Percentiles rank a stretch among this genome's conserved stretches.
phyloP scores from a whole-genome alignment of 1,284 basidiomycete genomes.

The Athelia psychrophila region DNA sequence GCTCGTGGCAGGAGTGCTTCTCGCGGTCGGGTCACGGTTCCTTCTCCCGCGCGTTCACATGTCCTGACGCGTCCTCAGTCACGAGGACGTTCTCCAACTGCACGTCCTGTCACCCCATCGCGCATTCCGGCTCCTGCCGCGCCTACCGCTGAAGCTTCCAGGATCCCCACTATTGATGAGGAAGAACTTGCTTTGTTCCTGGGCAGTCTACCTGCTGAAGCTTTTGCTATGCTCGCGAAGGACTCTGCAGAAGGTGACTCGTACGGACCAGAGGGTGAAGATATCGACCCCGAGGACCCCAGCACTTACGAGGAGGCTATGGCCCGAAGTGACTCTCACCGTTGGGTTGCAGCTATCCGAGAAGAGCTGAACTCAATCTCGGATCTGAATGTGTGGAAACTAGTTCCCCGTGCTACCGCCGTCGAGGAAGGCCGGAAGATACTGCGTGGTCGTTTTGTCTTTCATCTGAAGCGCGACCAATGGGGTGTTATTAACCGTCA shows the following conservation, averaged over 20 bases:
- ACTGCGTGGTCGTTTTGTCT: constrained; percentile 25
- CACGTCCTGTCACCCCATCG: too few relatives aligned
- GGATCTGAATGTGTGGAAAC: constrained; percentile 24
- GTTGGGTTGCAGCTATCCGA: constrained; percentile 19
- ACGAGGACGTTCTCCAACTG: too few relatives aligned
- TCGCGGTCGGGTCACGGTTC: too few relatives aligned
- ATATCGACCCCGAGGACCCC: constrained; percentile 18
- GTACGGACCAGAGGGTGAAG: background rate
- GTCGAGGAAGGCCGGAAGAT: constrained; percentile 12
- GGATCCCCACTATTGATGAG: background rate
- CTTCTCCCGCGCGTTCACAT: too few relatives aligned
- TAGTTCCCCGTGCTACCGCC: constrained; percentile 18
- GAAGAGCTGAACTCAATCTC: constrained; percentile 20
- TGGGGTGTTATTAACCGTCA: constrained; percentile 24
- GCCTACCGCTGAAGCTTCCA: background rate
- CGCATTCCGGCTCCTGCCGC: background rate
- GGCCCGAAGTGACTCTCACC: constrained; percentile 9
- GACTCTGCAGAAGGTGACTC: background rate
- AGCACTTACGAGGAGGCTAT: constrained; percentile 20
- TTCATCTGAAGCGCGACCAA: constrained; percentile 26
- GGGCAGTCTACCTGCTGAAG: background rate
- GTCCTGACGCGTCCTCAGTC: too few relatives aligned
- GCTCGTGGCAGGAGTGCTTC: too few relatives aligned
- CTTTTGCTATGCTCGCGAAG: background rate
- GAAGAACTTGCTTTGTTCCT: background rate